phyloP scores from a whole-genome alignment of 1,284 basidiomycete species.

The Hypsizygus ulmarius region DNA sequence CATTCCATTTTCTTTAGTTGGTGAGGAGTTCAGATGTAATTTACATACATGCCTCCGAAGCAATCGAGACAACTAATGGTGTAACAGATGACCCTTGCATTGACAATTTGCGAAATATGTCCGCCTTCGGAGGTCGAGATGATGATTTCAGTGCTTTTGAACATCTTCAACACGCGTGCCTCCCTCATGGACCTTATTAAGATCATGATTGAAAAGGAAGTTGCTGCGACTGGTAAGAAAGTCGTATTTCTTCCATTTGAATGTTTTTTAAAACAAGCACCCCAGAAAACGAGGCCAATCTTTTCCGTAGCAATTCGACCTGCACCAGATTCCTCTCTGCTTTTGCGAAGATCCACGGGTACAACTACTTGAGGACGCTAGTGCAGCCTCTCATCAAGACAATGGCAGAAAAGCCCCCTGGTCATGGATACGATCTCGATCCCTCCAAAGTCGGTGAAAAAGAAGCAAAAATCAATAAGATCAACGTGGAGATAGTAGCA shows the following conservation, averaged over 20 bases:
- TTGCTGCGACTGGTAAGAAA: slow-evolving; percentile 68
- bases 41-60: slow-evolving; percentile 5
- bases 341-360: slow-evolving; percentile 85
- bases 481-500: slow-evolving; percentile 73
- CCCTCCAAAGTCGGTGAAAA: slow-evolving; percentile 61
- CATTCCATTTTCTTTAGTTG: slow-evolving; percentile 42
- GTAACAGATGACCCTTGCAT: slow-evolving; percentile 66
- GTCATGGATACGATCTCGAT: slow-evolving; percentile 79
- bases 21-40: slow-evolving; percentile 73
- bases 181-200: slow-evolving; percentile 76
- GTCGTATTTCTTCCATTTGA: not conserved
- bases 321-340: slow-evolving; percentile 82
- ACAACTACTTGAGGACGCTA: slow-evolving; percentile 80
- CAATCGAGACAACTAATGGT: slow-evolving; percentile 9
- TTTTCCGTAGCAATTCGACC: slow-evolving; percentile 87
- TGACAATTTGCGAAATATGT: slow-evolving; percentile 86
- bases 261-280: slow-evolving; percentile 9
- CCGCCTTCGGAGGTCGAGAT: slow-evolving; percentile 76
- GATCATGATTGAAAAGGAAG: slow-evolving; percentile 82
- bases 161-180: slow-evolving; percentile 80
- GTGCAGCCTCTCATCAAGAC: slow-evolving; percentile 75
- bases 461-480: slow-evolving; percentile 67
- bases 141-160: slow-evolving; percentile 84
- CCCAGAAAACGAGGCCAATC: slow-evolving; percentile 70
- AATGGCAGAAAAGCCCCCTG: slow-evolving; percentile 70